Evolutionary conservation across 2,329 filamentous ascomycete genomes (phyloP).

Genomic region (Thermoascus crustaceus): DNA sequence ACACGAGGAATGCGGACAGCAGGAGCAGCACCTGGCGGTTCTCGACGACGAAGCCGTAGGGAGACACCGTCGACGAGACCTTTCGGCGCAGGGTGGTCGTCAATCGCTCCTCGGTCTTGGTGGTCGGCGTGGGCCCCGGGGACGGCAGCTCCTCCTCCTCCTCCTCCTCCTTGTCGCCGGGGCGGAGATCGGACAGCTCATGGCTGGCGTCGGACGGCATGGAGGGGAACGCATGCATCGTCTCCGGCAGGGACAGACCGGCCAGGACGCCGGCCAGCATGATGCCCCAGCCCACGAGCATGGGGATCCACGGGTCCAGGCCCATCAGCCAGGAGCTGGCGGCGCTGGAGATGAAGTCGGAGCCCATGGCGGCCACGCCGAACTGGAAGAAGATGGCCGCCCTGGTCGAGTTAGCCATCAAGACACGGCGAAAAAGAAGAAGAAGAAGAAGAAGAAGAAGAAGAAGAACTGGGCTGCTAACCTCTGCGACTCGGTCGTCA

Average conservation of each 20-base stretch:
- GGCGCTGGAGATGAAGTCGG: constrained; percentile 32
- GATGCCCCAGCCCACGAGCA: constrained; percentile 28
- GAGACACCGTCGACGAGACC: constrained; percentile 21
- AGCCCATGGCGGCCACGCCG: constrained; percentile 31
- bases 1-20: constrained; percentile 40
- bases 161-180: constrained; percentile 5
- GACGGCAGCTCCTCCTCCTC: constrained; percentile 11
- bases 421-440: constrained; percentile 3
- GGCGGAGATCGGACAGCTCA: constrained; percentile 23
- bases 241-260: constrained; percentile 31
- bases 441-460: constrained; percentile 7
- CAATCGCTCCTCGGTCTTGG: too few species aligned
- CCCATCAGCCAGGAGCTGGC: constrained; percentile 35
- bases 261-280: constrained; percentile 25
- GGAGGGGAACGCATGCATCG: constrained; percentile 23
- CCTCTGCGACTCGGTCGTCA: constrained; percentile 41
- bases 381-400: constrained; percentile 35
- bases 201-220: constrained; percentile 4
- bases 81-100: constrained; percentile 7
- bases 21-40: constrained; percentile 35
- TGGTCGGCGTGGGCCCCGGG: too few species aligned
- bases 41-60: constrained; percentile 34
- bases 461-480: constrained; percentile 20
- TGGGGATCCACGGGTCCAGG: constrained; percentile 32
- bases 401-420: constrained; percentile 11